These are phyloP conservation scores for Scedosporium boydii DNA, from an alignment of 2,329 filamentous ascomycete genomes.

Conservation along the genomic window DNA sequence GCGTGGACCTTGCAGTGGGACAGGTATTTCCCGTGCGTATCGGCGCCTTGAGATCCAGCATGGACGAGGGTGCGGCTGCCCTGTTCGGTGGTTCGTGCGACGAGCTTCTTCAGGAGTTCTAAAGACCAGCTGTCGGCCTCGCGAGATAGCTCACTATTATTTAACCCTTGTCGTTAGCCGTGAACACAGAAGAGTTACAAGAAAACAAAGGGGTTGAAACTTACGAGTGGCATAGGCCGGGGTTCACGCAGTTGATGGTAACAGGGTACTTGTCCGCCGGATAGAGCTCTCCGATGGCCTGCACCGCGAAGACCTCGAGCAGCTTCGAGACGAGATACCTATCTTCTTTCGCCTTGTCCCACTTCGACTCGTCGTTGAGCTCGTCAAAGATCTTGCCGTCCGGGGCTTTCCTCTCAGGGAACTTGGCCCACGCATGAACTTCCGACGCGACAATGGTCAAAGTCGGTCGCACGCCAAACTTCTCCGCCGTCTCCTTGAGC, in stretches of 20 bases:
- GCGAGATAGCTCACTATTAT: constrained; percentile 19
- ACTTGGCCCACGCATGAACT: constrained; percentile 9
- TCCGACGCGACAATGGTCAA: constrained; percentile 8
- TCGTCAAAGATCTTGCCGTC: constrained; percentile 15
- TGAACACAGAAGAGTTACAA: too few species aligned
- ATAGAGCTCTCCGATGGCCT: constrained; percentile 20
- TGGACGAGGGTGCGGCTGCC: constrained; percentile 29
- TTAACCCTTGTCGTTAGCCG: constrained; percentile 17
- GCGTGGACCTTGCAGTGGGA: constrained; percentile 20
- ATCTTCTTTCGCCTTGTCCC: constrained; percentile 6
- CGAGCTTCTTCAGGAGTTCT: constrained; percentile 6
- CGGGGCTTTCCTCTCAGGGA: background rate
- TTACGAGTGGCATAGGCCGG: constrained; percentile 28
- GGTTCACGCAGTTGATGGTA: constrained; percentile 27
- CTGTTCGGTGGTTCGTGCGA: constrained; percentile 27
- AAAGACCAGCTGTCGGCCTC: constrained; percentile 10
- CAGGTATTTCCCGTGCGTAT: constrained; percentile 32
- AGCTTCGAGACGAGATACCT: constrained; percentile 22
- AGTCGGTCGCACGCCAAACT: background rate
- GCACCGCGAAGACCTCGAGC: constrained; percentile 18
- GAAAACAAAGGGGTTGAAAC: background rate
- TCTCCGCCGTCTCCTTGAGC: constrained; percentile 13
- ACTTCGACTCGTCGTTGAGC: constrained; percentile 17
- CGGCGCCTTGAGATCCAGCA: constrained; percentile 24
- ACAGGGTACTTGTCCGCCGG: constrained; percentile 16